Percentiles rank a stretch among this genome's conserved stretches.
Evolutionary conservation across 2,329 filamentous ascomycete genomes (phyloP).

Genomic region (Esteya vermicola): DNA sequence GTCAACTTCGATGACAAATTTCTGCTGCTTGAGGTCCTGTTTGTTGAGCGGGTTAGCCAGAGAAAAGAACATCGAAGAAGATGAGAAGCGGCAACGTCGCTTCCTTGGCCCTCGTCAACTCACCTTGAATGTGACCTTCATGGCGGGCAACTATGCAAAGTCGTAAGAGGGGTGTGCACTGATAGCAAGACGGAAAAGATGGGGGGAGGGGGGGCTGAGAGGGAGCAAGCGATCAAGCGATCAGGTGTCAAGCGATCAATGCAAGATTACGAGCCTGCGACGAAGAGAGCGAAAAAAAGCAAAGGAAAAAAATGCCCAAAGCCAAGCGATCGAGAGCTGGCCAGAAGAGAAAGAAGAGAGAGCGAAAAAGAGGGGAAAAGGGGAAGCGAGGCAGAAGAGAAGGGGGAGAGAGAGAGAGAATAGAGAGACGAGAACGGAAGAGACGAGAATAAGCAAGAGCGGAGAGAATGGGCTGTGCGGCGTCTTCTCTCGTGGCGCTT

Average conservation of each 20-base stretch:
- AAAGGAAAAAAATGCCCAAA: neutral
- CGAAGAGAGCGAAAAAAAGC: neutral
- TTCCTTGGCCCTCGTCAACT: slow-evolving; percentile 11
- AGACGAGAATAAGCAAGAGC: neutral
- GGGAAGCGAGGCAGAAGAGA: neutral
- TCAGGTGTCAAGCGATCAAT: neutral
- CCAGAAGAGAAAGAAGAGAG: no score
- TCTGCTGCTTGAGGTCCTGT: slow-evolving; percentile 98
- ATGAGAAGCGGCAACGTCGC: neutral
- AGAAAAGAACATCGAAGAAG: slow-evolving; percentile 8
- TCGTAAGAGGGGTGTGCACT: no score
- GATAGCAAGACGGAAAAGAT: no score
- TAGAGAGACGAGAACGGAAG: no score
- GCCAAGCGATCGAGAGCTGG: no score
- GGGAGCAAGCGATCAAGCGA: no score
- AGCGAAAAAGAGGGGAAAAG: no score
- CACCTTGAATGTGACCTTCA: slow-evolving; percentile 58
- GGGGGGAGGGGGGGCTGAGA: no score
- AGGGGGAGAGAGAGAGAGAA: neutral
- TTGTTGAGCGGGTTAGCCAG: neutral
- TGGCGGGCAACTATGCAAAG: slow-evolving; percentile 26
- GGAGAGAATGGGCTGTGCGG: neutral
- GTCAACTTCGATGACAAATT: slow-evolving; percentile 93
- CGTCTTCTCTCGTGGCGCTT: neutral
- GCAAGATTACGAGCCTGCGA: no score